Evolutionary conservation across 371 early-diverging fungal species (phyloP).

Genomic region (Rhizopus stolonifer): DNA sequence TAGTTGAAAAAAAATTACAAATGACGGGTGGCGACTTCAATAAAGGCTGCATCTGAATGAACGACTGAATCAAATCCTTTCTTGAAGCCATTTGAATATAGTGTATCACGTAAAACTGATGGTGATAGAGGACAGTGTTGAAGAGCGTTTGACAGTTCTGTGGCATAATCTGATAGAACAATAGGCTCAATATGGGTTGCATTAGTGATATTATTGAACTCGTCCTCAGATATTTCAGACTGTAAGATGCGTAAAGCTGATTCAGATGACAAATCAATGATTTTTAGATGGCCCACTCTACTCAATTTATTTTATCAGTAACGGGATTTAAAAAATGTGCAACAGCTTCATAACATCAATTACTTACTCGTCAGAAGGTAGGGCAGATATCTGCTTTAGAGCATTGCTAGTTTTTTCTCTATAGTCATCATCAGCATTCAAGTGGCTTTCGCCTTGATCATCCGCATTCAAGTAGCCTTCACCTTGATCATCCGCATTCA

Average conservation of each 20-base stretch:
- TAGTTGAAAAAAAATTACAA: conserved; percentile 17
- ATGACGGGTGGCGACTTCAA: conserved; percentile 10
- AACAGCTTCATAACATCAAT: conserved; percentile 7
- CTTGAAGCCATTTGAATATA: too few species aligned
- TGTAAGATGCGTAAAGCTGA: conserved; percentile 10
- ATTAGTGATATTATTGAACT: conserved; percentile 9
- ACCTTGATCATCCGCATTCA: not conserved
- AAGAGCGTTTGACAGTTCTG: too few species aligned
- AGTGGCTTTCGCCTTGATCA: too few species aligned
- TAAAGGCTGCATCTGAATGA: too few species aligned
- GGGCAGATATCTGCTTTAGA: conserved; percentile 1
- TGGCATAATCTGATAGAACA: not conserved
- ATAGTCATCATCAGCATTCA: too few species aligned
- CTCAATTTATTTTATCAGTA: conserved; percentile 12
- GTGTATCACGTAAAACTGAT: too few species aligned
- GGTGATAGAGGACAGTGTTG: too few species aligned
- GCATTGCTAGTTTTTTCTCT: too few species aligned
- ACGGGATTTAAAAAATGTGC: conserved; percentile 4
- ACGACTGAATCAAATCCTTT: too few species aligned
- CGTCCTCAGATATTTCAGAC: conserved; percentile 5
- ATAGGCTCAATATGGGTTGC: conserved; percentile 6
- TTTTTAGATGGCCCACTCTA: conserved; percentile 10
- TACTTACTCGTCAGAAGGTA: conserved; percentile 11
- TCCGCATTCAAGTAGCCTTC: too few species aligned
- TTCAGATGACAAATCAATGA: conserved; percentile 15